A percentile compares a stretch with the other conserved stretches of the same genome.
phyloP scores from a whole-genome alignment of 306 rosid species.

The Dryas drummondii region DNA sequence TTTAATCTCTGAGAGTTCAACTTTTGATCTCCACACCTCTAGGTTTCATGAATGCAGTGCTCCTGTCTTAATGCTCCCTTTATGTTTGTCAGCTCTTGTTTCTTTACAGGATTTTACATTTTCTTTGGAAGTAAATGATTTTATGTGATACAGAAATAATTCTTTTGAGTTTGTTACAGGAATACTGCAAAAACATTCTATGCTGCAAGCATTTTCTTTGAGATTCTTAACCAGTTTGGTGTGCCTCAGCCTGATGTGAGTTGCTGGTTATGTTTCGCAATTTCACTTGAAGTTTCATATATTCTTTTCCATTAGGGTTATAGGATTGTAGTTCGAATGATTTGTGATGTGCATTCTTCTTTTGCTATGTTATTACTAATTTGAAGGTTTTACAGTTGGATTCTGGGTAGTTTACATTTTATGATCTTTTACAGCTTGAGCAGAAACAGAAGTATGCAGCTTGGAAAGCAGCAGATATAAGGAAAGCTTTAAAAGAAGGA shows the following conservation, averaged over 20 bases:
- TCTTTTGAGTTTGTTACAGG: slow-evolving; percentile 48
- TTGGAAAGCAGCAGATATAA: slow-evolving; percentile 99
- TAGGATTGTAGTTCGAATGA: not conserved
- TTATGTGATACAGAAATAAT: slow-evolving; percentile 13
- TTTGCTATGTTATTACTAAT: not conserved
- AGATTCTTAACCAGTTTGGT: slow-evolving; percentile 91
- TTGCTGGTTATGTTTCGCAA: slow-evolving; percentile 21
- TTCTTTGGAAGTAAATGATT: not conserved
- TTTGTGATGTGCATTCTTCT: not conserved
- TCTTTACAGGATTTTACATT: not conserved
- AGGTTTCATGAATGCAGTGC: not conserved
- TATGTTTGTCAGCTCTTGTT: not conserved
- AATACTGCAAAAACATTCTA: slow-evolving; percentile 97
- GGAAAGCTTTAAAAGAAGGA: slow-evolving; percentile 98
- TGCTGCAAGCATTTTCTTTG: slow-evolving; percentile 98
- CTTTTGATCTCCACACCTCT: not conserved
- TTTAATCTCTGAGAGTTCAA: slow-evolving; percentile 1
- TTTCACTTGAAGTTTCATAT: not conserved
- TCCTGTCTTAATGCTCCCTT: not conserved
- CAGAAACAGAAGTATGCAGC: slow-evolving; percentile 96
- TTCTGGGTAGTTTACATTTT: not conserved
- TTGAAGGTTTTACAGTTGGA: not conserved
- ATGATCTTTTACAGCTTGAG: slow-evolving; percentile 69
- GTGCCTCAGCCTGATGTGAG: slow-evolving; percentile 83
- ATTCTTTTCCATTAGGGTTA: not conserved